Conservation (phyloP, 768 basidiomycete species). For the Serendipita sp. region DNA sequence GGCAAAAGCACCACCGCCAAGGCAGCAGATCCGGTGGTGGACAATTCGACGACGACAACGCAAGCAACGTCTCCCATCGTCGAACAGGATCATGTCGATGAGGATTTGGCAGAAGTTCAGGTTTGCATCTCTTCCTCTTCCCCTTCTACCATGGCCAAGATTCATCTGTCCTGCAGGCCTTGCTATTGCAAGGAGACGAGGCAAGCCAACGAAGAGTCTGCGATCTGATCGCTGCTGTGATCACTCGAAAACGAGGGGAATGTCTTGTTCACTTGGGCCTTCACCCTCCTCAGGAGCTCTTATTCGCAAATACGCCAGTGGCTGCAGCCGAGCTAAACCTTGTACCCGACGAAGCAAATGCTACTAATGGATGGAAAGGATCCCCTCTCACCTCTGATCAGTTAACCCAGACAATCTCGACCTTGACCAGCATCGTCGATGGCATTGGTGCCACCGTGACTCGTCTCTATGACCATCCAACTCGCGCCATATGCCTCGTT, state of each 20-base stretch:
- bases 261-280: constrained; percentile 58
- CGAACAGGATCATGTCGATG: constrained; percentile 15
- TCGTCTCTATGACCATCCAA: constrained; percentile 31
- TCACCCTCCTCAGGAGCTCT: constrained; percentile 38
- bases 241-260: constrained; percentile 58
- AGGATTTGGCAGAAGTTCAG: constrained; percentile 41
- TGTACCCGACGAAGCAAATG: constrained; percentile 25
- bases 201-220: constrained; percentile 38
- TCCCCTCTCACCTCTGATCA: constrained; percentile 34
- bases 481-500: constrained; percentile 45
- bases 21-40: constrained; percentile 13
- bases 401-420: constrained; percentile 30
- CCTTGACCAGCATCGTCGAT: constrained; percentile 38
- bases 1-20: constrained; percentile 23
- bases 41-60: constrained; percentile 16
- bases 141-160: constrained; percentile 20
- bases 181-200: constrained; percentile 28
- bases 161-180: constrained; percentile 6
- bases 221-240: constrained; percentile 45
- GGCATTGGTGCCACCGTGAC: constrained; percentile 71
- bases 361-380: constrained; percentile 38
- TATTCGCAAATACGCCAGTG: constrained; percentile 28
- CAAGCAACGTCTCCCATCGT: not conserved
- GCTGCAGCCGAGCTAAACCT: constrained; percentile 25
- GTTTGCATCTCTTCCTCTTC: constrained; percentile 21